Base-by-base conservation (phyloP, 2,329 filamentous ascomycete genomes). In the Aspergillus oerlinghausenensis region DNA sequence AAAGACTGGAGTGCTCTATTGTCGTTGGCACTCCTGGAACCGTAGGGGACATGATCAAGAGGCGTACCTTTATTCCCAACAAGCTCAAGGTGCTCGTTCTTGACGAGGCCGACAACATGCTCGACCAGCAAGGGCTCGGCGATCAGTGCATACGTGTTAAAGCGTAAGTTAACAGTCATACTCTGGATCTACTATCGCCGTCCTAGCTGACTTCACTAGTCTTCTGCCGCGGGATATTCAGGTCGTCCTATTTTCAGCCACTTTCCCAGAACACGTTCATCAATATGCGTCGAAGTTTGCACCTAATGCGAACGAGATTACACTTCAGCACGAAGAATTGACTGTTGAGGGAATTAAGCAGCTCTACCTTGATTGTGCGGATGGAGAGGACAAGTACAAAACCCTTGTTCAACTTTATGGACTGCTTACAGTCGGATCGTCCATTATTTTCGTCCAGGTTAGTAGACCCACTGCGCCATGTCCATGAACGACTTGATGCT, bases 71-170 rank as follows among this genome's bases (percentile, higher is more conserved):
- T 62, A 85, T 96, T 65, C 75, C 85, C 0, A 84, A 82, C 19
- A 77, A 86, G 56, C 80, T 99, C 64, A 90, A 86, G 73, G 84
- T 96, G 8, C 82, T 99, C 59, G 93, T 97, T 55, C 82, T 99
- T 53, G 94, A 99, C 69, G 94, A 99, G 78, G 94, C 94, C 56
- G 94, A 99, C 78, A 97, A 97, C 78, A 99, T 99, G 94, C 80
- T 99, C 58, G 94, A 97, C 70, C 88, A 93, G 75, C 91, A 96
- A 76, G 93, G 94, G 52, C 81, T 99, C 55, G 94, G 94, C 52
- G 94, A 97, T 57, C 94, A 99, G 77, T 97, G 93, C 75, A 84
- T 92, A 66, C 87, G 92, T 64, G 90, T 97, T 65, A 96, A 95
- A 79, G 76, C 77, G 90, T 94, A 76, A 67, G 86, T 77, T n/a